Percentiles rank a stretch among this genome's conserved stretches.
Evolutionary conservation across 805 yeast species (phyloP).

Genomic region (Candida bentonensis): DNA sequence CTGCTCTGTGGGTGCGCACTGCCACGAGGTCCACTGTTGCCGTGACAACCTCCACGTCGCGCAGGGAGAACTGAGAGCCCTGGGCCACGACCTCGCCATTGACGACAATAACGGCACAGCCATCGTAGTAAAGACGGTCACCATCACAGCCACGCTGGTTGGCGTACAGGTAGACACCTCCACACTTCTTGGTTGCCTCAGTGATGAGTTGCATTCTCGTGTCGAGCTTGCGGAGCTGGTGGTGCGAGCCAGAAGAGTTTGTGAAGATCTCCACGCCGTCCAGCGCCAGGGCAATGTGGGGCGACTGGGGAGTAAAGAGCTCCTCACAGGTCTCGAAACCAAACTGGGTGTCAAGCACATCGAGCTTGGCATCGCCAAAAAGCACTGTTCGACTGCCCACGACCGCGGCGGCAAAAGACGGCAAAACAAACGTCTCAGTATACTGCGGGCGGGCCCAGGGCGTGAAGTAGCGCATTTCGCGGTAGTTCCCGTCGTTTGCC

Average conservation of each 20-base stretch:
- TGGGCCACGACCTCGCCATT: slow-evolving; percentile 90
- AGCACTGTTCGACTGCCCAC: slow-evolving; percentile 56
- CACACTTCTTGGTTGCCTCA: slow-evolving; percentile 91
- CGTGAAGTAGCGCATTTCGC: slow-evolving; percentile 94
- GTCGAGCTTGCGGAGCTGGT: slow-evolving; percentile 80
- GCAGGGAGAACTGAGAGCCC: slow-evolving; percentile 76
- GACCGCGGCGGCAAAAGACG: slow-evolving; percentile 48
- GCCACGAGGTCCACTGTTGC: slow-evolving; percentile 92
- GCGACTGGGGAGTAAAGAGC: slow-evolving; percentile 89
- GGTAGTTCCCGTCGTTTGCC: slow-evolving; percentile 95
- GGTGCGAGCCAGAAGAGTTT: slow-evolving; percentile 96
- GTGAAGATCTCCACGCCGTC: slow-evolving; percentile 98
- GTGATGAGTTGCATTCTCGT: slow-evolving; percentile 71
- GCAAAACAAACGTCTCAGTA: slow-evolving; percentile 61
- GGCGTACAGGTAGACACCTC: slow-evolving; percentile 86
- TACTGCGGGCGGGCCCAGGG: slow-evolving; percentile 80
- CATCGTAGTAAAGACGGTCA: slow-evolving; percentile 91
- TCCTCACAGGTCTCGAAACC: slow-evolving; percentile 99
- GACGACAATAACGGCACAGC: slow-evolving; percentile 86
- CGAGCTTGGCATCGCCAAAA: slow-evolving; percentile 84
- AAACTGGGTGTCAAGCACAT: slow-evolving; percentile 71
- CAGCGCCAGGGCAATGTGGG: slow-evolving; percentile 79
- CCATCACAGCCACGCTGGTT: slow-evolving; percentile 99
- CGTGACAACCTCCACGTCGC: slow-evolving; percentile 88
- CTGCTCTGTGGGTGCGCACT: slow-evolving; percentile 68